Evolutionary conservation across 139 green algal species (phyloP).

Genomic region (Zygnema cylindricum): DNA sequence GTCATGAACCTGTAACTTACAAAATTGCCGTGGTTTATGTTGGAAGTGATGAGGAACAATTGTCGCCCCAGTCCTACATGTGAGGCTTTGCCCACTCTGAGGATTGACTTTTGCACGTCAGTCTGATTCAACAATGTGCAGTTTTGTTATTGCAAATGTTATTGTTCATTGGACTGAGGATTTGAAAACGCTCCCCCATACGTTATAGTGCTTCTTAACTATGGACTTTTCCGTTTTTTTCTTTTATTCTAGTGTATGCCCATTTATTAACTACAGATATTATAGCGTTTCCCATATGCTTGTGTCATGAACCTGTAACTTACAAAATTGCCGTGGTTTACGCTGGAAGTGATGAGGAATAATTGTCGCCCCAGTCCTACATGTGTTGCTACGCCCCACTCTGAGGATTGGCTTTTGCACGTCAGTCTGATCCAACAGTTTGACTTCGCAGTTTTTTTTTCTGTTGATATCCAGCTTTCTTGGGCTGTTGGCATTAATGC

Average conservation of each 20-base stretch:
- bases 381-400: neutral
- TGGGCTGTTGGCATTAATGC: too few species aligned
- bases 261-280: too few species aligned
- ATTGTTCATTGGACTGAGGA: too few species aligned
- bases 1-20: too few species aligned
- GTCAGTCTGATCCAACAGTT: slow-evolving; percentile 27
- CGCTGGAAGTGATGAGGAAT: slow-evolving; percentile 7
- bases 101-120: slow-evolving; percentile 33
- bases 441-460: neutral
- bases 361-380: slow-evolving; percentile 1
- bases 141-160: too few species aligned
- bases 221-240: too few species aligned
- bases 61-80: slow-evolving; percentile 4
- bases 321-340: too few species aligned
- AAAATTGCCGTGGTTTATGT: neutral
- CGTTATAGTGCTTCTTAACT: too few species aligned
- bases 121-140: slow-evolving; percentile 21
- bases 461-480: neutral
- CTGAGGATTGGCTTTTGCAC: slow-evolving; percentile 29
- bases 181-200: too few species aligned
- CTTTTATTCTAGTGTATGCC: too few species aligned
- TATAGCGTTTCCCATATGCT: too few species aligned
- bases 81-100: neutral
- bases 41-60: slow-evolving; percentile 7
- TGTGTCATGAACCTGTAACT: too few species aligned